Percentiles rank a stretch among this genome's conserved stretches.
Conservation (phyloP, 331 rosid species). For the Stylosanthes scabra region DNA sequence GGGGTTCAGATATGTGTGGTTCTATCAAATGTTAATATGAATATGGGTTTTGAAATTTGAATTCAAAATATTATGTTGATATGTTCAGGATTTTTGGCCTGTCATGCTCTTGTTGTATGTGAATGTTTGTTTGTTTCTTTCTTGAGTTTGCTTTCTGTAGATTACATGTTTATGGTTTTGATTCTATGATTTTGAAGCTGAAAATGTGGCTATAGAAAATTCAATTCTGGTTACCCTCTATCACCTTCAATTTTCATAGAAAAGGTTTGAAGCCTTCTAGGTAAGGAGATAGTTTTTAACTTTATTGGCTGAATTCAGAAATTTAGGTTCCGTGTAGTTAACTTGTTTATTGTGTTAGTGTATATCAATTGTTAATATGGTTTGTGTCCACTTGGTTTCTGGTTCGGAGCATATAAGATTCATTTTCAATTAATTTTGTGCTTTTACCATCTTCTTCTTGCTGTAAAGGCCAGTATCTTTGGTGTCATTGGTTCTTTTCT, state of each 20-base stretch:
- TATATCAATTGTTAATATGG: conserved; percentile 2
- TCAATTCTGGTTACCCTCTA: background rate
- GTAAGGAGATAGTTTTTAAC: conserved; percentile 5
- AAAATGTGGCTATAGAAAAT: background rate
- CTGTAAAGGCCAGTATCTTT: too few relatives aligned
- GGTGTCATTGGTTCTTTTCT: too few relatives aligned
- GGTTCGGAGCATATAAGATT: too few relatives aligned
- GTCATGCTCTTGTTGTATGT: background rate
- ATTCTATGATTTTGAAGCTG: conserved; percentile 13
- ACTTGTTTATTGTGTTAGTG: conserved; percentile 30
- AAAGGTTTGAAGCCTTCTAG: background rate
- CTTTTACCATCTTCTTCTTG: too few relatives aligned
- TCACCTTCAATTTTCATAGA: background rate
- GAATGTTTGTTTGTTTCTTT: background rate
- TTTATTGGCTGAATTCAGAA: background rate
- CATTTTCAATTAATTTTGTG: too few relatives aligned
- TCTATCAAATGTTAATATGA: background rate
- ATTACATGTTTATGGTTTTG: conserved; percentile 2
- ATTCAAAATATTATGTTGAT: background rate
- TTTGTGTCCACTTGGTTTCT: background rate
- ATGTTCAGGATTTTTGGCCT: background rate
- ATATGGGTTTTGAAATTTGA: background rate
- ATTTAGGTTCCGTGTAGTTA: conserved; percentile 21
- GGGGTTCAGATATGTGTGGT: background rate
- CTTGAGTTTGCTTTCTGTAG: background rate